These are phyloP conservation scores for Annulohypoxylon moriforme DNA, from an alignment of 495 filamentous ascomycete species.

Conservation along the genomic window DNA sequence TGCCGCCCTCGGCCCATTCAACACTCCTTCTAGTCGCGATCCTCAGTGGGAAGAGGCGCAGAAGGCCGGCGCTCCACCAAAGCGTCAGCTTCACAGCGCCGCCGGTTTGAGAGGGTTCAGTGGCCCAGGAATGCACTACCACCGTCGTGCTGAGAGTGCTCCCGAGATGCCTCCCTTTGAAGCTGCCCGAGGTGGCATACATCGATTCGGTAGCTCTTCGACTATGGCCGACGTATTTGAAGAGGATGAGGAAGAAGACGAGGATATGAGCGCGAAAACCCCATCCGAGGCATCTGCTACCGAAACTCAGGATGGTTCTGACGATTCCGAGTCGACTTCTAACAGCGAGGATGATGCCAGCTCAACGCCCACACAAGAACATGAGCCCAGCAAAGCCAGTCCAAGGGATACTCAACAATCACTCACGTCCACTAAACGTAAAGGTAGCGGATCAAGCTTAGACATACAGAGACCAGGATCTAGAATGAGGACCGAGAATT, in stretches of 20 bases:
- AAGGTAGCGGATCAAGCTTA: slow-evolving; percentile 52
- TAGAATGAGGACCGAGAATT: slow-evolving; percentile 53
- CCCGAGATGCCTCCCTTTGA: slow-evolving; percentile 90
- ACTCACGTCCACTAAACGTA: slow-evolving; percentile 49
- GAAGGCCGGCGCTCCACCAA: slow-evolving; percentile 68
- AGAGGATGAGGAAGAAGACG: slow-evolving; percentile 88
- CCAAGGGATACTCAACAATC: slow-evolving; percentile 19
- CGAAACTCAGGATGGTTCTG: slow-evolving; percentile 39
- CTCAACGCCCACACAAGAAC: slow-evolving; percentile 47
- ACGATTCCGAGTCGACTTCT: slow-evolving; percentile 35
- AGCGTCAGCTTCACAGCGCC: slow-evolving; percentile 89
- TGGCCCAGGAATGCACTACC: slow-evolving; percentile 88
- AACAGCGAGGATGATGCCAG: slow-evolving; percentile 37
- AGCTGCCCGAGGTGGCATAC: slow-evolving; percentile 67
- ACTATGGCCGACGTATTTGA: slow-evolving; percentile 92
- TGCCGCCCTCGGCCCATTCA: slow-evolving; percentile 93
- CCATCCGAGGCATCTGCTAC: slow-evolving; percentile 44
- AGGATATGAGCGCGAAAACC: slow-evolving; percentile 45
- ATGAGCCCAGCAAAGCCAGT: slow-evolving; percentile 16
- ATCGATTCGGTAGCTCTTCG: slow-evolving; percentile 70
- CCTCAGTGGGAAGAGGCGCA: slow-evolving; percentile 68
- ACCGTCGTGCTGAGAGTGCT: slow-evolving; percentile 91
- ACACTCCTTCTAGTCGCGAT: slow-evolving; percentile 74
- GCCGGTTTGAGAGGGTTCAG: slow-evolving; percentile 78
- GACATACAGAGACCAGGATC: slow-evolving; percentile 43